phyloP scores from a whole-genome alignment of 345 rosid species.

The Euphorbia peplus region DNA sequence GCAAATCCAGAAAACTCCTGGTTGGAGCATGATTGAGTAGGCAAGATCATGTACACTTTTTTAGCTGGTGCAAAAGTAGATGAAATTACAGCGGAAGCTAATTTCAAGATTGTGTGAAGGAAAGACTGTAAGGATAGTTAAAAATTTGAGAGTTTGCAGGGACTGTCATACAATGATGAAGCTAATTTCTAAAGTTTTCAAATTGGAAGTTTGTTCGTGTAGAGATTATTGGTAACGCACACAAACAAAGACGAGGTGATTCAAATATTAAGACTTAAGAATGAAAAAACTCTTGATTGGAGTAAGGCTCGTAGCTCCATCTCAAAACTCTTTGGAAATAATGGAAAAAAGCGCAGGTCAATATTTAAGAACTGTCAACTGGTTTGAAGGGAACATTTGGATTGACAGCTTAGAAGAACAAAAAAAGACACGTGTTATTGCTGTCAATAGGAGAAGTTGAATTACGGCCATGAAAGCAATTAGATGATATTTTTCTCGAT shows the following conservation, averaged over 20 bases:
- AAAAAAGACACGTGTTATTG: no score
- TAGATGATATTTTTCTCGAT: neutral
- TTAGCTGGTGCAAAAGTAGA: slow-evolving; percentile 30
- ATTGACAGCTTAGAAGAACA: no score
- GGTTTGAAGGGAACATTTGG: no score
- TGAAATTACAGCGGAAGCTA: slow-evolving; percentile 30
- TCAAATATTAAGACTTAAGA: neutral
- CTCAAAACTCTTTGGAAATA: neutral
- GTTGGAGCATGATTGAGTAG: slow-evolving; percentile 76
- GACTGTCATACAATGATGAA: slow-evolving; percentile 59
- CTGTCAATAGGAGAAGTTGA: no score
- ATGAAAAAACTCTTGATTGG: neutral
- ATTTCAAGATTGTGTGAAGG: slow-evolving; percentile 40
- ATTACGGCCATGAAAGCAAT: no score
- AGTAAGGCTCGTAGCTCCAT: neutral
- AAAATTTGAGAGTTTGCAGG: slow-evolving; percentile 60
- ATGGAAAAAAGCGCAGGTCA: neutral
- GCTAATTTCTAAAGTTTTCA: slow-evolving; percentile 47
- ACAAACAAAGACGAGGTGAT: neutral
- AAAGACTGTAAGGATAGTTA: slow-evolving; percentile 43
- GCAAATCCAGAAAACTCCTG: slow-evolving; percentile 65
- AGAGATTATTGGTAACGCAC: slow-evolving; percentile 53
- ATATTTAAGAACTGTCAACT: no score
- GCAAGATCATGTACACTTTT: slow-evolving; percentile 32
- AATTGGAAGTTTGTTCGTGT: slow-evolving; percentile 54